Evolutionary conservation across 306 rosid species (phyloP), one percentile per base, ranked within the genome.

Genomic region (Glycine soja): DNA sequence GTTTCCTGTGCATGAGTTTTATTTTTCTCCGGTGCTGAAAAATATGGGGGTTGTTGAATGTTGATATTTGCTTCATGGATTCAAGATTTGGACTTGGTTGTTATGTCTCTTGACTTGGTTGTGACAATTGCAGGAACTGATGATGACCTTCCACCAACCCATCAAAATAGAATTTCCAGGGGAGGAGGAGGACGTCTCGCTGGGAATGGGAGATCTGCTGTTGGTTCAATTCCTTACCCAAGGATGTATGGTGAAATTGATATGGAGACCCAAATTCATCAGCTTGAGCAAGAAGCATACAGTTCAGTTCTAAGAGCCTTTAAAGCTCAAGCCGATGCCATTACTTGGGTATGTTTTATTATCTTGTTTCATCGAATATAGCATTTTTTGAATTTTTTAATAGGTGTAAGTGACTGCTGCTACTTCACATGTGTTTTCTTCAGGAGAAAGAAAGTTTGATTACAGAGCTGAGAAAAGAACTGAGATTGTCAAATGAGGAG

Each of bases 291-390:
- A 86, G 98, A 95, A 87, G 98, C 98, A 64, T 95, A 95, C 88
- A 92, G 97, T 90, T 89, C 98, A 14, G 97, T 95, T 88, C 89
- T 95, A 72, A 87, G 98, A 91, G 98, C 98, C 90, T 95, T 95
- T 85, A 95, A 95, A 92, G 98, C 98, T 80, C 98, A 92, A 88
- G 95, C 97, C 81, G 98, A 95, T 91, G 92, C 90, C 88, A 91
- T 95, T 87, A 90, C 98, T 85, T 95, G 98, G 98, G 98, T 95
- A 92, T 82, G 18, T 70, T 74, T 82, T 72, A 36, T 24, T 81
- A 59, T 81, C 87, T 79, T 80, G 73, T 80, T 86, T 86, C 81
- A 76, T 36, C 75, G 64, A 78, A 72, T 84, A 88, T 88, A 76
- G 77, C 72, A n/a, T 72, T 51, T 36, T 84, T 53, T 24, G 6